These are phyloP conservation scores for Pogostemon cablin DNA, from an alignment of 257 asterid genomes.

Conservation along the genomic window DNA sequence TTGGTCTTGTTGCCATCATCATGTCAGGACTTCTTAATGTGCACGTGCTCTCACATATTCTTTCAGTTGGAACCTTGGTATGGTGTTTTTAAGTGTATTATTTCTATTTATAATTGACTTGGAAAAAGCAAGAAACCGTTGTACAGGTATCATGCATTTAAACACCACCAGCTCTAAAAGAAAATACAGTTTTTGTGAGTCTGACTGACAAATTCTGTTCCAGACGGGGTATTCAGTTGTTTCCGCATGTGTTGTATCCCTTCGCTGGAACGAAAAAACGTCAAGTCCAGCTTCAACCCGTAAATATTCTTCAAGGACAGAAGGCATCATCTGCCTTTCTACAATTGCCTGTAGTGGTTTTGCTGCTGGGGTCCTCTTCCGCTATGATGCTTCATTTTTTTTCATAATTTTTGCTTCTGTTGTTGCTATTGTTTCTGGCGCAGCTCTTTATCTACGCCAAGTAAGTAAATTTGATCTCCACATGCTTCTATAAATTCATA, in stretches of 20 bases:
- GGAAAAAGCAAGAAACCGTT: conserved; percentile 1
- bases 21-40: conserved; percentile 82
- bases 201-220: conserved; percentile 29
- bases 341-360: conserved; percentile 66
- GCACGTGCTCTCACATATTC: conserved; percentile 79
- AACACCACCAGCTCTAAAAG: background rate
- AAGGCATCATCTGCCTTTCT: conserved; percentile 65
- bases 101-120: conserved; percentile 15
- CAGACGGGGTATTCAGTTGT: conserved; percentile 95
- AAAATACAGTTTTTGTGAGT: background rate
- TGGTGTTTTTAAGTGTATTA: conserved; percentile 24
- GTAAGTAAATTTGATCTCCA: conserved; percentile 45
- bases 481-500: conserved; percentile 1
- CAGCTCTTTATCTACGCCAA: conserved; percentile 73
- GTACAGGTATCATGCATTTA: background rate
- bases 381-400: conserved; percentile 57
- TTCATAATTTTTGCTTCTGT: conserved; percentile 50
- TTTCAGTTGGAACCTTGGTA: conserved; percentile 92
- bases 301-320: conserved; percentile 56
- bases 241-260: conserved; percentile 81
- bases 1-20: conserved; percentile 72
- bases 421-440: conserved; percentile 58
- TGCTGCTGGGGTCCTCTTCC: conserved; percentile 69
- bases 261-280: conserved; percentile 73
- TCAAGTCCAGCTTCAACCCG: conserved; percentile 38